These are phyloP conservation scores for Canavalia gladiata DNA, from an alignment of 306 rosid species.

Conservation along the genomic window DNA sequence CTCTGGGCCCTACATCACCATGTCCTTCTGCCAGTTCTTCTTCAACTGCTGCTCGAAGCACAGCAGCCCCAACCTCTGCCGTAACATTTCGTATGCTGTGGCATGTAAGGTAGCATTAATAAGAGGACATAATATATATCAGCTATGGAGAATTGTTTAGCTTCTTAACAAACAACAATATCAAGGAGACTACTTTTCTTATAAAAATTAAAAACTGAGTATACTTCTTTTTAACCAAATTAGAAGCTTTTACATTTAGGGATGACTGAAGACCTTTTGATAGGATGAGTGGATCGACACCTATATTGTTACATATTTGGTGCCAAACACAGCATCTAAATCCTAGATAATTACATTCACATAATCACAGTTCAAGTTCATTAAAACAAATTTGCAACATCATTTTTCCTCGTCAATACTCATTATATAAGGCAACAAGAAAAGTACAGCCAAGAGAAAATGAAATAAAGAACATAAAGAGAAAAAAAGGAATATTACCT, in stretches of 20 bases:
- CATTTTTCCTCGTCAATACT: neutral
- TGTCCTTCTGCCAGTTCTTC: constrained; percentile 91
- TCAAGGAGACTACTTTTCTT: constrained; percentile 20
- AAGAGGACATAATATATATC: constrained; percentile 36
- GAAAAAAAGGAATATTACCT: constrained; percentile 62
- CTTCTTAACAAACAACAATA: constrained; percentile 33
- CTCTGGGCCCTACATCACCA: constrained; percentile 76
- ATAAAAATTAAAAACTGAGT: neutral
- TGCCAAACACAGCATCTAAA: constrained; percentile 29
- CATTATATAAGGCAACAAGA: constrained; percentile 21
- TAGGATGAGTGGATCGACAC: neutral
- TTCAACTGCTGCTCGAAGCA: constrained; percentile 79
- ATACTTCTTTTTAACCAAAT: constrained; percentile 18
- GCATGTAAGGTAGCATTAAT: constrained; percentile 36
- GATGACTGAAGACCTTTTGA: constrained; percentile 13
- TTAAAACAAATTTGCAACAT: neutral
- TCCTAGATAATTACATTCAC: constrained; percentile 23
- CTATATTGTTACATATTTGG: constrained; percentile 12
- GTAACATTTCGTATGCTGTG: constrained; percentile 88
- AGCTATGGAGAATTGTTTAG: constrained; percentile 9
- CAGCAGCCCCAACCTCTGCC: constrained; percentile 97
- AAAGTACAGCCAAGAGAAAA: constrained; percentile 24
- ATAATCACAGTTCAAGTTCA: neutral
- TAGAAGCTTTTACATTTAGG: constrained; percentile 4
- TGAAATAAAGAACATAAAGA: constrained; percentile 25